Evolutionary conservation across 495 filamentous ascomycete species (phyloP), one percentile per base, ranked within the genome.

Genomic region (Thozetella sp.): DNA sequence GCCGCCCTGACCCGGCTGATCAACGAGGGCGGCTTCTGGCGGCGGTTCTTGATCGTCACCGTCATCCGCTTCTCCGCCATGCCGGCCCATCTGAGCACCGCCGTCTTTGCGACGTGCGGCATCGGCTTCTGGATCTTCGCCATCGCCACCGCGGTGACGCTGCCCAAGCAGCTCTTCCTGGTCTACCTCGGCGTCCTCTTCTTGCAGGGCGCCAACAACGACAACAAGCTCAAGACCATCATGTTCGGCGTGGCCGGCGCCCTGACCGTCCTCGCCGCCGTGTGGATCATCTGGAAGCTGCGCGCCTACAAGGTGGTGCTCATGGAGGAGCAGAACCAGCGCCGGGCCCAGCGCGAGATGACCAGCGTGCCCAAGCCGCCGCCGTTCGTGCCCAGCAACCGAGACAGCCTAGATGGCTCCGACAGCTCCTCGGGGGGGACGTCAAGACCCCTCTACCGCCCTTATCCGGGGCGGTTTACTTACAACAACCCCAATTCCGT

Each of bases 131-230:
- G 66, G 63, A 23, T 54, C 53, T 71, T 71, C 34, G 66, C 67
- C 55, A 46, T 71, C 56, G 67, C 70, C 37, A 71, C 68, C 24
- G 61, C 69, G 45, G 51, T 73, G 25, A 68, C 70, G 0, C 68
- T 73, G 2, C 70, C 70, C 4, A 73, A 73, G 26, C 70, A 73
- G 23, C 65, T 71, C 55, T 63, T 73, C 53, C 58, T 73, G 50
- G 70, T 73, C 26, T 73, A 73, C 56, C 61, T 73, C 25, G 70
- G 70, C 56, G 68, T 71, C 22, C 63, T 73, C n/a, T 63, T 73
- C 10, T 22, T 64, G 0, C 34, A 63, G 27, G 43, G 43, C n/a
- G 45, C 59, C 0, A 55, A 60, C 3, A 61, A 59, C 27, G 60
- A 70, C 54, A 56, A 66, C 59, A 57, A 54, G 26, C 48, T 64